Evolutionary conservation across 352 stramenopile genomes (phyloP), one percentile per base, ranked within the genome.

Genomic region (Phytophthora aleatoria): DNA sequence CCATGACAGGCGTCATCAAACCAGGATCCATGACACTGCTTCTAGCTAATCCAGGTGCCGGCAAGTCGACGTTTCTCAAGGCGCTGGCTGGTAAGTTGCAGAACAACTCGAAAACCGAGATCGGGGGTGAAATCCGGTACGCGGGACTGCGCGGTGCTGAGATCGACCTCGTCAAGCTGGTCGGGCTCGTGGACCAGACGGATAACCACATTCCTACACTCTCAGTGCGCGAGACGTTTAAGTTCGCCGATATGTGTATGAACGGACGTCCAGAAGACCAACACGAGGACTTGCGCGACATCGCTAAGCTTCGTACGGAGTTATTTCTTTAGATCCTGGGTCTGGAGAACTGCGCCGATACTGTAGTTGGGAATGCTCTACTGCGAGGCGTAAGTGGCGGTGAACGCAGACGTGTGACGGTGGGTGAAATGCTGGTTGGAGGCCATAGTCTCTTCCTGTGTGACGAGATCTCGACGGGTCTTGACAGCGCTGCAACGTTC

Each of bases 211-310:
- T 92, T 36, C 77, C 95, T 6, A 87, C 91, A 24, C 71, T 99
- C 11, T 98, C 95, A 4, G 96, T 99, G 0, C 79, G 91, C 20
- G 95, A 99, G 38, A 82, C 69, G 33, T 76, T 82, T 57, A 77
- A 94, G 55, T 98, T 99, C 74, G 90, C 95, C n/a, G 97, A 97
- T 63, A 86, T 97, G 72, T 98, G 89, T 63, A 87, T 95, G 51
- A 94, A 88, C 47, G 73, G 74, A 5, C 61, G 50, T 0, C 77
- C 82, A 1, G 64, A 87, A 10, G 67, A 84, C 53, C 79, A 88
- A 54, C 65, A 90, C 15, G 69, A 96, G 49, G 78, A 97, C 61
- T 63, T 96, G 39, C 77, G 85, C 27, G 71, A 88, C 26, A 91
- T 88, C 31, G 82, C 79, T 2, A 64, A 90, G 5, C 72, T 97